Evolutionary conservation across 2,329 filamentous ascomycete species (phyloP), one percentile per base, ranked within the genome.

Genomic region (Trichoderma sp.): DNA sequence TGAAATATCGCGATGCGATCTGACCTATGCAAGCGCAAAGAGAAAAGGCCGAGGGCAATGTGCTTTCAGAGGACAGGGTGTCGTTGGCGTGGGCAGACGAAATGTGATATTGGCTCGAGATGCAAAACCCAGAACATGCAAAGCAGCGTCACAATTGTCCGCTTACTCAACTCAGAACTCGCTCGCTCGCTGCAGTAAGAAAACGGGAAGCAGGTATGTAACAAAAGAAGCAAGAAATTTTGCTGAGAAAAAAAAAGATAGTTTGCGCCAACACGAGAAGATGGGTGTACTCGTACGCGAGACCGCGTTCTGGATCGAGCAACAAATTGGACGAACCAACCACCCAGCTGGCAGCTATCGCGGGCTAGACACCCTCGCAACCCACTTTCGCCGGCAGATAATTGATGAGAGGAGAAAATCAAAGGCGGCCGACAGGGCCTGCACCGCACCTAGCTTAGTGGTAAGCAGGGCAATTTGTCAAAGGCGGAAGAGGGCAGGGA

Each of bases 41-140:
- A 75, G 80, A 82, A 82, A 6, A 82, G 79, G 80, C 82, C 76
- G 79, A 80, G 78, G 75, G 78, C 53, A 71, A 69, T 27, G 6
- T 35, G 18, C n/a, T 50, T 16, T 29, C 45, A 24, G 62, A 65
- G 33, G 16, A 21, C 35, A 41, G 31, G 62, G 31, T 68, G 45
- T 53, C 65, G 65, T 56, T 66, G 64, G 9, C 27, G 64, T 24
- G 33, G n/a, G 33, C 62, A 41, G 33, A n/a, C 45, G 29, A 68
- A 50, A 38, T 35, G 29, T 24, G 60, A 33, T 68, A 50, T 7
- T 21, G 66, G 50, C 66, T 68, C n/a, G 50, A 38, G 31, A 59
- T 59, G 66, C 45, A 68, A 50, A 27, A 68, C n/a, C 29, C n/a
- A 3, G 66, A 35, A 59, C 24, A 35, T 24, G 66, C 45, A 68